A percentile compares a stretch with the other conserved stretches of the same genome.
Evolutionary conservation across 371 early-diverging fungal species (phyloP).

Genomic region (Circinella umbellata): DNA sequence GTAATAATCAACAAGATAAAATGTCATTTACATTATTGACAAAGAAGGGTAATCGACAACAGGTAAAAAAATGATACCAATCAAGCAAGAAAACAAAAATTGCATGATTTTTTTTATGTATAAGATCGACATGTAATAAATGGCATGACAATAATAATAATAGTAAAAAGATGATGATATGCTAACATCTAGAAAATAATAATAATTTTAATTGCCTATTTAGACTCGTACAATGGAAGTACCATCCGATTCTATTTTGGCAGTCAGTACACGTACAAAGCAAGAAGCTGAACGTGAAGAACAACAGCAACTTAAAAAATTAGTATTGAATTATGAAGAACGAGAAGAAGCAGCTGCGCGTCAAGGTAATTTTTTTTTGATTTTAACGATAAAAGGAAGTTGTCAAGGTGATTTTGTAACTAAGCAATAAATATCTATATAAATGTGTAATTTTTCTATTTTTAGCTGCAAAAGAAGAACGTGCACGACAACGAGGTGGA

Average conservation of each 20-base stretch:
- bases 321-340: constrained; percentile 91
- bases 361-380: constrained; percentile 37
- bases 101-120: constrained; percentile 18
- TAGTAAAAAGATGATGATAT: too few relatives aligned
- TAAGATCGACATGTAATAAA: too few relatives aligned
- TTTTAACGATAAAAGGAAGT: neutral
- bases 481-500: constrained; percentile 30
- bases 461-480: constrained; percentile 44
- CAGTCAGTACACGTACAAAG: constrained; percentile 79
- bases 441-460: neutral
- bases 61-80: constrained; percentile 41
- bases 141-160: too few relatives aligned
- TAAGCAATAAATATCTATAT: neutral
- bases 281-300: constrained; percentile 90
- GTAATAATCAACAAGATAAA: constrained; percentile 35
- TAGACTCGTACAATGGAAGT: constrained; percentile 65
- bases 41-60: constrained; percentile 92
- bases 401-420: neutral
- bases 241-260: constrained; percentile 86
- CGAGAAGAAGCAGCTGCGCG: constrained; percentile 74
- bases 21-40: constrained; percentile 90
- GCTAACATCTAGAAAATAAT: constrained; percentile 11
- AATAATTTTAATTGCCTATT: neutral
- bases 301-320: constrained; percentile 84
- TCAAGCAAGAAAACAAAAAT: neutral